Percentiles rank a stretch among this genome's conserved stretches.
Conservation (phyloP, 148 eudicot genomes). For the Arctostaphylos glauca region DNA sequence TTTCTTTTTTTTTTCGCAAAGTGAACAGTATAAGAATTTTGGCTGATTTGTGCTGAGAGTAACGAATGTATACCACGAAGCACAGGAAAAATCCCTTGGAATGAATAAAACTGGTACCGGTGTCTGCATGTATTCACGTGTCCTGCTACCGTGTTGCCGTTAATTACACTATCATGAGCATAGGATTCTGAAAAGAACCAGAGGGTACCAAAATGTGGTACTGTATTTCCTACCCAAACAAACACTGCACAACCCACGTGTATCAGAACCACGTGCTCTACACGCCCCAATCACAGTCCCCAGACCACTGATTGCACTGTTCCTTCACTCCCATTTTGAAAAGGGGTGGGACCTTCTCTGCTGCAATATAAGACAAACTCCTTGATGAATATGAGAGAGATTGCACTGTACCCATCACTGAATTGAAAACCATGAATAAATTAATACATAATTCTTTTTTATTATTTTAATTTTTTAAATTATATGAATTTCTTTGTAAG, state of each 20-base stretch:
- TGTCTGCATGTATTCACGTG: conserved; percentile 85
- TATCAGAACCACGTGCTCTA: conserved; percentile 34
- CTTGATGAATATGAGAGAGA: conserved; percentile 54
- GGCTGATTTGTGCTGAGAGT: no score
- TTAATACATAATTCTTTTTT: no score
- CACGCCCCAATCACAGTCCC: conserved; percentile 35
- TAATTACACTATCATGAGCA: conserved; percentile 41
- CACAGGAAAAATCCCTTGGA: neutral
- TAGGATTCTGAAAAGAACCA: conserved; percentile 44
- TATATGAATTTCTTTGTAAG: no score
- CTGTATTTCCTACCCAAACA: neutral
- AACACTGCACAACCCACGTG: conserved; percentile 35
- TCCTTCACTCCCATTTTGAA: conserved; percentile 30
- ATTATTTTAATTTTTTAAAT: no score
- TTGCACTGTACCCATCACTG: neutral
- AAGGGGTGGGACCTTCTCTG: conserved; percentile 15
- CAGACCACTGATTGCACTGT: conserved; percentile 38
- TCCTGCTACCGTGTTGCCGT: conserved; percentile 45
- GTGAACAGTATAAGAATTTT: no score
- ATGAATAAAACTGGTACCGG: conserved; percentile 44
- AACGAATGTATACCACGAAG: neutral
- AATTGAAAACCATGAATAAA: no score
- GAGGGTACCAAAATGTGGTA: neutral
- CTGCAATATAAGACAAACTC: conserved; percentile 49
- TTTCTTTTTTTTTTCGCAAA: no score